A percentile compares a stretch with the other conserved stretches of the same genome.
phyloP scores from a whole-genome alignment of 345 rosid species.

The Pistacia integerrima region DNA sequence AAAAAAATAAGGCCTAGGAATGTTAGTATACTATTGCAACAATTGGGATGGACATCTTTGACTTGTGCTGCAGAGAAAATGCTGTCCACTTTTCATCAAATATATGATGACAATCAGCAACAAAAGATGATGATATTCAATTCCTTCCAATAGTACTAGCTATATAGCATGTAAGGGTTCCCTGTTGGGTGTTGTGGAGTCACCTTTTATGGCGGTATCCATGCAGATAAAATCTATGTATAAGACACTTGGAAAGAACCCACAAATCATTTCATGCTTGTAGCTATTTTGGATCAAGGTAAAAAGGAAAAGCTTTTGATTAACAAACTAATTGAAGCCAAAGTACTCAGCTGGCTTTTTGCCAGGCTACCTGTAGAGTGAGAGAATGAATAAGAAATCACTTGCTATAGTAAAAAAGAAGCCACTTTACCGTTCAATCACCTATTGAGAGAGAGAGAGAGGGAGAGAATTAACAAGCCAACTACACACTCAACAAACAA shows the following conservation, averaged over 20 bases:
- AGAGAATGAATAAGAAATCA: slow-evolving; percentile 14
- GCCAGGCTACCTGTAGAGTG: slow-evolving; percentile 8
- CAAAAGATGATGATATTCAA: neutral
- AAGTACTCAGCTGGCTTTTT: slow-evolving; percentile 16
- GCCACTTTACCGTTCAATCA: slow-evolving; percentile 19
- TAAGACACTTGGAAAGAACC: slow-evolving; percentile 10
- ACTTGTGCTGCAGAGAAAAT: neutral
- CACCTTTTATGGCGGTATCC: neutral
- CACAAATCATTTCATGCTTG: slow-evolving; percentile 5
- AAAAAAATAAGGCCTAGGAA: neutral
- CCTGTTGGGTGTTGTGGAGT: neutral
- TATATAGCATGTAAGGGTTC: neutral
- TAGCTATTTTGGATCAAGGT: slow-evolving; percentile 9
- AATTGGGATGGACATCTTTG: neutral
- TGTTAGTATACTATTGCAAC: neutral
- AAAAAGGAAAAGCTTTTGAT: neutral
- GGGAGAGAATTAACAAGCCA: neutral
- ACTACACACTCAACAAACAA: slow-evolving; percentile 5
- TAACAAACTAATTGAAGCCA: slow-evolving; percentile 5
- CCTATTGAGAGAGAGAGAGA: neutral
- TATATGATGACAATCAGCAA: slow-evolving; percentile 10
- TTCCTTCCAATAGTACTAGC: no score
- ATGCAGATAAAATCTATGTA: slow-evolving; percentile 10
- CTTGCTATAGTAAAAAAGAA: slow-evolving; percentile 1
- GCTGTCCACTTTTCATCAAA: slow-evolving; percentile 6